phyloP scores from a whole-genome alignment of 148 eudicot genomes.

The Gaultheria prostrata region DNA sequence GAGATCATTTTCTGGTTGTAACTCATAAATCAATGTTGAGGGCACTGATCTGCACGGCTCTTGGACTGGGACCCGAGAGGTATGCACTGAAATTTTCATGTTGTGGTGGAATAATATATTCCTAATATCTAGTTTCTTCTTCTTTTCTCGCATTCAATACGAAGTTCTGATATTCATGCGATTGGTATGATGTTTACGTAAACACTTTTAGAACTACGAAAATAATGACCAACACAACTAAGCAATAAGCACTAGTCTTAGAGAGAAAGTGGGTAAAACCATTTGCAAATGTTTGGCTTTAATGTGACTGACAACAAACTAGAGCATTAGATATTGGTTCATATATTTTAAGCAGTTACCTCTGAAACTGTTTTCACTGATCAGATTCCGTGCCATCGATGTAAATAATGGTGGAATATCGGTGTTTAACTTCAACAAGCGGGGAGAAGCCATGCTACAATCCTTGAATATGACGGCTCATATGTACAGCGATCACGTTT shows the following conservation, averaged over 20 bases:
- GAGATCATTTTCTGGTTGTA: constrained; percentile 60
- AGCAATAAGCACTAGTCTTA: neutral
- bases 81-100: constrained; percentile 16
- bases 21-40: constrained; percentile 71
- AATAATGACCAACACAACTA: neutral
- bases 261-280: neutral
- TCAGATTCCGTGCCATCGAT: constrained; percentile 64
- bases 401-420: constrained; percentile 67
- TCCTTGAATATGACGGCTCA: constrained; percentile 74
- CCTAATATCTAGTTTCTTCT: neutral
- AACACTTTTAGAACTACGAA: neutral
- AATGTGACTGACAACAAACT: neutral
- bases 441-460: constrained; percentile 67
- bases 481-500: constrained; percentile 58
- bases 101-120: neutral
- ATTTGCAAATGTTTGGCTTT: neutral
- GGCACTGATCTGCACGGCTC: constrained; percentile 69
- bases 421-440: constrained; percentile 56
- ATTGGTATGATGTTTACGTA: no score
- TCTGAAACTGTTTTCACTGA: constrained; percentile 9
- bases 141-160: neutral
- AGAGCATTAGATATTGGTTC: neutral
- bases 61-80: constrained; percentile 73
- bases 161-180: neutral
- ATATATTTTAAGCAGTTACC: neutral